phyloP scores from a whole-genome alignment of 2,329 filamentous ascomycete genomes.

The Arthrobotrys pseudoclavata region DNA sequence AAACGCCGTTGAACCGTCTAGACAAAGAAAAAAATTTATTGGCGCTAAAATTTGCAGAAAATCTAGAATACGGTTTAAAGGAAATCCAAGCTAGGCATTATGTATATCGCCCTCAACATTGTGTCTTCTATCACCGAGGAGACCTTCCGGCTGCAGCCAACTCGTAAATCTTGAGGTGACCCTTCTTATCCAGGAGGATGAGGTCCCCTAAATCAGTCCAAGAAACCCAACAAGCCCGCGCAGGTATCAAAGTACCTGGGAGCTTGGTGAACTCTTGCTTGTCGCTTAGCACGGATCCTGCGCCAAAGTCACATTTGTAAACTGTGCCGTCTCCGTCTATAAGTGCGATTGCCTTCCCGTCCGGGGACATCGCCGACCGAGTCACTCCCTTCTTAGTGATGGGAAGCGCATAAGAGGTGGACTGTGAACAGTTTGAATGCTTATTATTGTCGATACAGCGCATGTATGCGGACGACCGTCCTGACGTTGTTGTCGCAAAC shows the following conservation, averaged over 20 bases:
- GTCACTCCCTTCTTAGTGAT: constrained; percentile 56
- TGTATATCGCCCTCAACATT: background rate
- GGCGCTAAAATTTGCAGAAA: constrained; percentile 33
- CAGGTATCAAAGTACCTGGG: constrained; percentile 53
- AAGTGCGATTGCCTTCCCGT: constrained; percentile 46
- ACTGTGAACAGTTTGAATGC: constrained; percentile 44
- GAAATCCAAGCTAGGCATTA: background rate
- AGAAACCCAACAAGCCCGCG: constrained; percentile 55
- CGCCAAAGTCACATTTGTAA: constrained; percentile 49
- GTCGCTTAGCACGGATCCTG: constrained; percentile 52
- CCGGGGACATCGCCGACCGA: constrained; percentile 50
- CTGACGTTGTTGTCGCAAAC: constrained; percentile 55
- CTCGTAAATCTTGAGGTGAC: constrained; percentile 46
- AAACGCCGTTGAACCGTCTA: constrained; percentile 23
- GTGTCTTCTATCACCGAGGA: constrained; percentile 35
- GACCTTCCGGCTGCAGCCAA: constrained; percentile 32
- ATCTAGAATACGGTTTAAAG: background rate
- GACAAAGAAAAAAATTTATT: constrained; percentile 3
- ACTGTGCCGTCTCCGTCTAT: constrained; percentile 54
- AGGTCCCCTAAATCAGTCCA: constrained; percentile 50
- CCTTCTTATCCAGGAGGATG: constrained; percentile 55
- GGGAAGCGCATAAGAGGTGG: constrained; percentile 49
- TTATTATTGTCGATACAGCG: constrained; percentile 54
- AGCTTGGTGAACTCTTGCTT: constrained; percentile 58
- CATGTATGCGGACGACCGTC: constrained; percentile 55